Conservation (phyloP, 495 filamentous ascomycete genomes). For the Penicillium soppii region DNA sequence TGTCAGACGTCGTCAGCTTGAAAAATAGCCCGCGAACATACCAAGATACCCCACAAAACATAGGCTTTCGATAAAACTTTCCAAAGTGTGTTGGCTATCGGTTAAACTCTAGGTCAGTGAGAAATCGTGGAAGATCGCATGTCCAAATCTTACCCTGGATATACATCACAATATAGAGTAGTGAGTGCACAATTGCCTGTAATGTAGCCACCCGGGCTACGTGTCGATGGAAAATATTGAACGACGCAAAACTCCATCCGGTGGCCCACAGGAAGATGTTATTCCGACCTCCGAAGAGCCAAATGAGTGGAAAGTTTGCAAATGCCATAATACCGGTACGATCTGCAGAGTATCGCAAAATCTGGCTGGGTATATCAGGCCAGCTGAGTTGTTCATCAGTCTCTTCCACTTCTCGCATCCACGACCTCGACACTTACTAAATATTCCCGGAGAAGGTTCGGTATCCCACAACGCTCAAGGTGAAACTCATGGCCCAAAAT, state of each 20-base stretch:
- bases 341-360: slow-evolving; percentile 48
- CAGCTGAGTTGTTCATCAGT: slow-evolving; percentile 28
- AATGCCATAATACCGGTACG: slow-evolving; percentile 52
- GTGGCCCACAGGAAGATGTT: slow-evolving; percentile 57
- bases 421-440: slow-evolving; percentile 30
- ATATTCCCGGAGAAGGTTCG: slow-evolving; percentile 35
- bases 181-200: slow-evolving; percentile 48
- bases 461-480: slow-evolving; percentile 39
- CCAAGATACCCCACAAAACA: slow-evolving; percentile 38
- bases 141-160: slow-evolving; percentile 23
- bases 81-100: slow-evolving; percentile 28
- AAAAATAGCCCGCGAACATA: slow-evolving; percentile 10
- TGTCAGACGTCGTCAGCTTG: not conserved
- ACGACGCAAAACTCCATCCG: slow-evolving; percentile 53
- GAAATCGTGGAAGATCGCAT: not conserved
- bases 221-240: slow-evolving; percentile 57
- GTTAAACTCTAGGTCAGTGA: not conserved
- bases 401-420: not conserved
- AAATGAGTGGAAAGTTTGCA: slow-evolving; percentile 51
- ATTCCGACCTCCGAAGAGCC: slow-evolving; percentile 54
- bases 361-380: slow-evolving; percentile 30
- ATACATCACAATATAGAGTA: slow-evolving; percentile 33
- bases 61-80: slow-evolving; percentile 33
- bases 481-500: slow-evolving; percentile 42
- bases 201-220: slow-evolving; percentile 53